Percentiles rank a stretch among this genome's conserved stretches.
phyloP scores from a whole-genome alignment of 2,329 filamentous ascomycete genomes.

The Myotisia sp. region DNA sequence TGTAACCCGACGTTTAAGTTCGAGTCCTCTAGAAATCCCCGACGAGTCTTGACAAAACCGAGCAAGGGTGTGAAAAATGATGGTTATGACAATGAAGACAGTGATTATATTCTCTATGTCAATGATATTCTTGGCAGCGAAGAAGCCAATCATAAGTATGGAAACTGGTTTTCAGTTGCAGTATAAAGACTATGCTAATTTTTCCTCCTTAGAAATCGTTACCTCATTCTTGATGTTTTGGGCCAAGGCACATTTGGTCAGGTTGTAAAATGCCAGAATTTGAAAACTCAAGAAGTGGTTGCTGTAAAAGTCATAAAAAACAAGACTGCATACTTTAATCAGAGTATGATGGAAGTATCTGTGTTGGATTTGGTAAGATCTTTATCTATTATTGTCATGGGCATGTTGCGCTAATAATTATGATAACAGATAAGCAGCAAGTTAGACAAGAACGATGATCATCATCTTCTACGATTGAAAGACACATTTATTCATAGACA shows the following conservation, averaged over 20 bases:
- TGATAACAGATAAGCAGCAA: conserved; percentile 71
- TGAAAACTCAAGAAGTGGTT: conserved; percentile 96
- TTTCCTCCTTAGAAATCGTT: conserved; percentile 56
- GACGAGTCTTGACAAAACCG: conserved; percentile 89
- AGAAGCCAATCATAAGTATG: conserved; percentile 91
- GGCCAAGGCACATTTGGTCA: conserved; percentile 97
- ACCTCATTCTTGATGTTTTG: conserved; percentile 90
- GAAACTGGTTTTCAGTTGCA: conserved; percentile 6
- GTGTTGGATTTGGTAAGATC: conserved; percentile 72
- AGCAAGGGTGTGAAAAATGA: conserved; percentile 98
- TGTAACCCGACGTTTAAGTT: conserved; percentile 98
- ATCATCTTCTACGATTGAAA: conserved; percentile 84
- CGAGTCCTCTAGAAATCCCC: conserved; percentile 90
- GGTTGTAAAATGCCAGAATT: conserved; percentile 96
- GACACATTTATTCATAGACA: conserved; percentile 97
- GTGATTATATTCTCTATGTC: conserved; percentile 97
- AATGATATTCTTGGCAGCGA: conserved; percentile 97
- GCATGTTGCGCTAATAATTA: conserved; percentile 3
- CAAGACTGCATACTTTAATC: conserved; percentile 96
- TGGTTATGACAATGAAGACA: conserved; percentile 97
- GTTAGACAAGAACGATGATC: conserved; percentile 97
- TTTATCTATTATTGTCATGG: not conserved
- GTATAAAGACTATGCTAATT: conserved; percentile 7
- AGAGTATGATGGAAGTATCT: conserved; percentile 99
- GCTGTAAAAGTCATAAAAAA: conserved; percentile 99